A percentile compares a stretch with the other conserved stretches of the same genome.
Conservation (phyloP, 2,329 filamentous ascomycete genomes). For the Fusarium longipes region DNA sequence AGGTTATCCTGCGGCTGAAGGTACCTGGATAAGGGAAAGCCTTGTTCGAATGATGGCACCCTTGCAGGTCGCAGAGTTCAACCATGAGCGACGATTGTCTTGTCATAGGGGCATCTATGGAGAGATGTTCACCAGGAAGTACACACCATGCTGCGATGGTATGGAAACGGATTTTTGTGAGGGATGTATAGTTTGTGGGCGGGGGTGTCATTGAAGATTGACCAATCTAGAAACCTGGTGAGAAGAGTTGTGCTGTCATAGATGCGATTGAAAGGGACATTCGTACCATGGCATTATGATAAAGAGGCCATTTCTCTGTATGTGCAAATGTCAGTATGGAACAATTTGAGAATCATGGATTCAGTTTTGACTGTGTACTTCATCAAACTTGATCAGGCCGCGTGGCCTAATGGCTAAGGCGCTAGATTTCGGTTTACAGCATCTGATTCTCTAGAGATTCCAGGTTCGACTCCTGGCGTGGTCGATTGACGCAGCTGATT, state of each 20-base stretch:
- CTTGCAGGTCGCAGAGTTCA: not conserved
- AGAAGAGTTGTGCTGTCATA: not conserved
- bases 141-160: not conserved
- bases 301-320: not conserved
- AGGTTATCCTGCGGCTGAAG: not conserved
- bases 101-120: not conserved
- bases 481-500: not conserved
- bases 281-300: not conserved
- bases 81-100: not conserved
- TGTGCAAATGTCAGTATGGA: too few species aligned
- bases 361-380: rapidly evolving
- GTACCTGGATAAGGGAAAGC: not conserved
- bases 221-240: not conserved
- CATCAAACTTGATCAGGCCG: not conserved
- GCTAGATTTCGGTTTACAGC: not conserved
- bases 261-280: not conserved
- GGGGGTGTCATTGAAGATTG: not conserved
- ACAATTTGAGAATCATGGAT: not conserved
- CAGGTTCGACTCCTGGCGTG: constrained; percentile 6
- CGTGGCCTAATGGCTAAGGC: constrained; percentile 8
- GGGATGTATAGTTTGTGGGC: not conserved
- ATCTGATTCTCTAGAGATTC: constrained; percentile 1
- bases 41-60: not conserved
- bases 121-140: constrained; percentile 2
- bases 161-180: not conserved